These are phyloP conservation scores for Eucalyptus victrix DNA, from an alignment of 345 rosid species.

Conservation along the genomic window DNA sequence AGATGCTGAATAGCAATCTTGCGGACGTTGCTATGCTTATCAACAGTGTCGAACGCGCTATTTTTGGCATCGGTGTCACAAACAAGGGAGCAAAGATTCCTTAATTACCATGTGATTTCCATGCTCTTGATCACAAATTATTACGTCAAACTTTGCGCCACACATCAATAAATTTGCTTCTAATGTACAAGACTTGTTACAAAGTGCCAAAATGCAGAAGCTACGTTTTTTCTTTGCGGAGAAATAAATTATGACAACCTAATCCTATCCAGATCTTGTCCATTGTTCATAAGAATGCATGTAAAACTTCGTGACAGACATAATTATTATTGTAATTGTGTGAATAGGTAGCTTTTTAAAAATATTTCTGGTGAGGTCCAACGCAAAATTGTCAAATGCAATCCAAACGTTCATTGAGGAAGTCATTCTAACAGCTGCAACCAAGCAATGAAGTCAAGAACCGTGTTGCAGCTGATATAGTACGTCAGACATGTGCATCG, in stretches of 20 bases:
- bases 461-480: neutral
- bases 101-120: neutral
- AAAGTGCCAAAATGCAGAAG: neutral
- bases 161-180: neutral
- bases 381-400: neutral
- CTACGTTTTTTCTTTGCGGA: neutral
- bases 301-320: neutral
- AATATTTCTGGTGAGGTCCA: neutral
- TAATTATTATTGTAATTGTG: neutral
- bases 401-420: neutral
- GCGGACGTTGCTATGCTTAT: neutral
- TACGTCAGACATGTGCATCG: neutral
- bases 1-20: neutral
- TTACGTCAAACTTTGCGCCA: neutral
- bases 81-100: neutral
- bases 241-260: neutral
- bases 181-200: neutral
- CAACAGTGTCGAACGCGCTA: neutral
- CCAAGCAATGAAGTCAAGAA: neutral
- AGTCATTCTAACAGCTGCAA: neutral
- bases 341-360: neutral
- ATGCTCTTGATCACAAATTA: neutral
- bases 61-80: neutral
- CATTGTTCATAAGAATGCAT: neutral
- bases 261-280: neutral